A percentile compares a stretch with the other conserved stretches of the same genome.
Conservation (phyloP, 1,284 basidiomycete genomes). For the Peniophora sp. region DNA sequence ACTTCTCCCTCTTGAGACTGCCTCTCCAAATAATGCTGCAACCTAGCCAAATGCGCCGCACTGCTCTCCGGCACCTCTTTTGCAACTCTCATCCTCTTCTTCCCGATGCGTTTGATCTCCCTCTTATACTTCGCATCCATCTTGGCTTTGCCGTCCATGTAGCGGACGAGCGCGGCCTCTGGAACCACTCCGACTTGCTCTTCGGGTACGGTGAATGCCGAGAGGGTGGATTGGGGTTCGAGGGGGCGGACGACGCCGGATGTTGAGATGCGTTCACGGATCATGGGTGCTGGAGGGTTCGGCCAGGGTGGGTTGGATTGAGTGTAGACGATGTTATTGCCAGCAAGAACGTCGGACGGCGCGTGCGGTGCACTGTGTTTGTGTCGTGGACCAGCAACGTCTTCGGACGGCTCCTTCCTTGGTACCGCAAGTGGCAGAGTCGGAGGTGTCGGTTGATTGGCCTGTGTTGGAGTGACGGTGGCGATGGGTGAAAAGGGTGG, state of each 20-base stretch:
- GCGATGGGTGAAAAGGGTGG: background rate
- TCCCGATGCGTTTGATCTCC: slow-evolving; percentile 49
- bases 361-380: slow-evolving; percentile 16
- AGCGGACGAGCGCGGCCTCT: slow-evolving; percentile 56
- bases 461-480: background rate
- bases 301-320: slow-evolving; percentile 31
- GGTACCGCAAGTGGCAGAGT: background rate
- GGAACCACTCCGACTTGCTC: slow-evolving; percentile 66
- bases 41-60: slow-evolving; percentile 33
- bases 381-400: slow-evolving; percentile 44
- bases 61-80: slow-evolving; percentile 35
- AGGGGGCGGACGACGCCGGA: slow-evolving; percentile 51
- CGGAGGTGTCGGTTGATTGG: background rate
- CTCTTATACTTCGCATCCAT: slow-evolving; percentile 60
- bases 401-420: slow-evolving; percentile 19
- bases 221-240: slow-evolving; percentile 43
- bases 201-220: slow-evolving; percentile 40
- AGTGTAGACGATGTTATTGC: slow-evolving; percentile 53
- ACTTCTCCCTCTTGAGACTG: slow-evolving; percentile 19
- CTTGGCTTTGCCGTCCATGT: slow-evolving; percentile 44
- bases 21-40: slow-evolving; percentile 30
- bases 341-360: slow-evolving; percentile 42
- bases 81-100: slow-evolving; percentile 47
- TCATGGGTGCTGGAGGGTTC: slow-evolving; percentile 44
- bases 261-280: slow-evolving; percentile 63